Percentiles rank a stretch among this genome's conserved stretches.
Conservation (phyloP, 148 eudicot genomes). For the Chenopodium album region DNA sequence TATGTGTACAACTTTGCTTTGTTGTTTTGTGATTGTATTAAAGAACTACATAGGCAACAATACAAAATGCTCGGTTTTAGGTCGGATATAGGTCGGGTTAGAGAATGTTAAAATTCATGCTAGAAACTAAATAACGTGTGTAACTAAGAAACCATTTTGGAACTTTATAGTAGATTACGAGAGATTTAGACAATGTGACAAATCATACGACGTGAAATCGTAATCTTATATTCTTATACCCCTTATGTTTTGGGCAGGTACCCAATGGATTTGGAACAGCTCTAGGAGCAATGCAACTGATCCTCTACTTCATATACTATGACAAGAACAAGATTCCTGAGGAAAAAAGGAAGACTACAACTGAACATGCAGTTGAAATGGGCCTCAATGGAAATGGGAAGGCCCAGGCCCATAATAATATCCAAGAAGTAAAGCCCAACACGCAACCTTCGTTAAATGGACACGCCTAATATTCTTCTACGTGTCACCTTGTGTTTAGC, state of each 20-base stretch:
- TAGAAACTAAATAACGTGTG: too few relatives aligned
- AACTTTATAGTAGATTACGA: too few relatives aligned
- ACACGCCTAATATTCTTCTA: conserved; percentile 6
- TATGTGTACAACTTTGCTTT: not conserved
- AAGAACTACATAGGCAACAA: too few relatives aligned
- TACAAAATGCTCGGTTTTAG: not conserved
- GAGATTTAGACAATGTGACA: not conserved
- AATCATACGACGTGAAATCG: too few relatives aligned
- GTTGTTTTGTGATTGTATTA: not conserved
- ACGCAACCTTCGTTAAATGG: conserved; percentile 17
- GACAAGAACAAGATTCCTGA: conserved; percentile 41
- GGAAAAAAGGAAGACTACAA: conserved; percentile 34
- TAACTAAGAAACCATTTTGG: too few relatives aligned
- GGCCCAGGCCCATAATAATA: conserved; percentile 28
- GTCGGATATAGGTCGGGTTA: not conserved
- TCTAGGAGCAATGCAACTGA: conserved; percentile 65
- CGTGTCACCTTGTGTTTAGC: not conserved
- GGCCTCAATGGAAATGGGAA: conserved; percentile 32
- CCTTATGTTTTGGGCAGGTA: conserved; percentile 37
- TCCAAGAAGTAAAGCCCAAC: conserved; percentile 27
- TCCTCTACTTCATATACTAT: conserved; percentile 59
- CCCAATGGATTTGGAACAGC: conserved; percentile 71
- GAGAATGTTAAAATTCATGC: too few relatives aligned
- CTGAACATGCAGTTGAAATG: conserved; percentile 43
- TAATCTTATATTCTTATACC: not conserved